Evolutionary conservation across 768 basidiomycete genomes (phyloP).

Genomic region (Pulveroboletus ravenelii): DNA sequence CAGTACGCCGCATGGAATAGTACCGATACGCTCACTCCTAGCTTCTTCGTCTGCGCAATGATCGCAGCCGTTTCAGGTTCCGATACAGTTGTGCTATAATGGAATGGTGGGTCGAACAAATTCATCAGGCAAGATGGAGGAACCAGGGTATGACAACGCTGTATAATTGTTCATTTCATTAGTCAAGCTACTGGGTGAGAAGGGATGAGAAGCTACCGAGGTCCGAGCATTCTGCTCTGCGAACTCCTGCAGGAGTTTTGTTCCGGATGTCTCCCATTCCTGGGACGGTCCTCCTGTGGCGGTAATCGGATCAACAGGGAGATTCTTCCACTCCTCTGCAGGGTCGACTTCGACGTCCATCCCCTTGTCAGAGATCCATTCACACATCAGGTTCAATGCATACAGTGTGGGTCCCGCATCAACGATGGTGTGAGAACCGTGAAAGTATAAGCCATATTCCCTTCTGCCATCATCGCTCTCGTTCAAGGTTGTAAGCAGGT

Average conservation of each 20-base stretch:
- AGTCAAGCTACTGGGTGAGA: not conserved
- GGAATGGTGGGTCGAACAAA: constrained; percentile 7
- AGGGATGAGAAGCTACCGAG: not conserved
- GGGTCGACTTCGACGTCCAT: constrained; percentile 8
- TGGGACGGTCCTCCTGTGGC: constrained; percentile 19
- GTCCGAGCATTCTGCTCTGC: constrained; percentile 1
- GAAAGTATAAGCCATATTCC: constrained; percentile 23
- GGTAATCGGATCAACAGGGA: constrained; percentile 22
- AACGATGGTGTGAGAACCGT: constrained; percentile 18
- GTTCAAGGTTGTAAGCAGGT: constrained; percentile 12
- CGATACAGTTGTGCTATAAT: not conserved
- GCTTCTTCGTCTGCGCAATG: constrained; percentile 4
- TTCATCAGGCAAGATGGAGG: constrained; percentile 6
- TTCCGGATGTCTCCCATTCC: constrained; percentile 16
- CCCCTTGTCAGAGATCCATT: constrained; percentile 2
- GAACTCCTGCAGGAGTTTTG: constrained; percentile 12
- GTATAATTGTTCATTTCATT: not conserved
- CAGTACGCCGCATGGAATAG: constrained; percentile 22
- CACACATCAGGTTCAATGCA: constrained; percentile 10
- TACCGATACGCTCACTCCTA: constrained; percentile 9
- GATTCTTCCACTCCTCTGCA: constrained; percentile 23
- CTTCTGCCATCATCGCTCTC: not conserved
- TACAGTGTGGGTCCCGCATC: constrained; percentile 21
- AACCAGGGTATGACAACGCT: constrained; percentile 8
- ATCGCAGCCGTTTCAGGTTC: constrained; percentile 11